A percentile compares a stretch with the other conserved stretches of the same genome.
Evolutionary conservation across 2,329 filamentous ascomycete species (phyloP).

Genomic region (Cladosporium sp.): DNA sequence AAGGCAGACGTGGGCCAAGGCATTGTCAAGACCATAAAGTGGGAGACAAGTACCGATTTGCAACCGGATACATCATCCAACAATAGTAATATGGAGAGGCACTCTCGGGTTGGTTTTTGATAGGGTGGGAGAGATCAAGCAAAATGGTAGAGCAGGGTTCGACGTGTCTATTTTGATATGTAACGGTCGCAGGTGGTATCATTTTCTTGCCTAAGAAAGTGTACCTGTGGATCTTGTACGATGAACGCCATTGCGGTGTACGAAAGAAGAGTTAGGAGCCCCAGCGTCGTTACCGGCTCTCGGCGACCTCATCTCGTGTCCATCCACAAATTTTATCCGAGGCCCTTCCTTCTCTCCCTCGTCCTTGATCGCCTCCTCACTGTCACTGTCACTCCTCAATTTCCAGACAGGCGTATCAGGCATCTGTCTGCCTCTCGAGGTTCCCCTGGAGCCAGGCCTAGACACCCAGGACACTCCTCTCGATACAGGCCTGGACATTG

Average conservation of each 20-base stretch:
- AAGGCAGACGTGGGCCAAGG: not conserved
- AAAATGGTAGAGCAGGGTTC: too few relatives aligned
- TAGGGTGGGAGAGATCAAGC: too few relatives aligned
- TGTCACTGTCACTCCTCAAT: not conserved
- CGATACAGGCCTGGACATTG: not conserved
- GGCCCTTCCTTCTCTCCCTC: not conserved
- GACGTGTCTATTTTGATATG: too few relatives aligned
- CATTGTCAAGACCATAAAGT: not conserved
- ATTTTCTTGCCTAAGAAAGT: too few relatives aligned
- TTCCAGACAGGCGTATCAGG: constrained; percentile 1
- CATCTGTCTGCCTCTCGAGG: constrained; percentile 2
- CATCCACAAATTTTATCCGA: not conserved
- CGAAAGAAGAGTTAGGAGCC: too few relatives aligned
- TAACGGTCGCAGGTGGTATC: too few relatives aligned
- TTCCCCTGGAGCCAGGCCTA: not conserved
- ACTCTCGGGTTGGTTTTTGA: too few relatives aligned
- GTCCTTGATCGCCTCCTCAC: not conserved
- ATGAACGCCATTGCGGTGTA: too few relatives aligned
- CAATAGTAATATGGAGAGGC: too few relatives aligned
- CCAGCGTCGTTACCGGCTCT: not conserved
- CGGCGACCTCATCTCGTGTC: not conserved
- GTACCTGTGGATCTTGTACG: too few relatives aligned
- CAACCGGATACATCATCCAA: too few relatives aligned
- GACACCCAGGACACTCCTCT: constrained; percentile 5
- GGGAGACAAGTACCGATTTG: constrained; percentile 1